Conservation (phyloP, 345 rosid species). For the Nephelium lappaceum region DNA sequence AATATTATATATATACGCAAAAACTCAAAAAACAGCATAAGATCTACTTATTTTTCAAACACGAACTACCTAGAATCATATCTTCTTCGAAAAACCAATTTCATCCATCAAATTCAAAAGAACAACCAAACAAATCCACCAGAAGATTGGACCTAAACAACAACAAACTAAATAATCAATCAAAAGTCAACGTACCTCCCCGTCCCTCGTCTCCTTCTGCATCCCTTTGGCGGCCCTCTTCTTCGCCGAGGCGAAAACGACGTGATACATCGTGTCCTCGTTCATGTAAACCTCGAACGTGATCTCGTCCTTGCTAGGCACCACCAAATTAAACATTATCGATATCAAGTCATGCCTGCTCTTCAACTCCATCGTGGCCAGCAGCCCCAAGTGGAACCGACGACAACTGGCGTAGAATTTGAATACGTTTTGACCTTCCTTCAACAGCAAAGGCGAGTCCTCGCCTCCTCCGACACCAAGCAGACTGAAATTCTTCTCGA, state of each 20-base stretch:
- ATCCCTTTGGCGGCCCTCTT: conserved; percentile 82
- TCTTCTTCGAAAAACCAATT: too few relatives aligned
- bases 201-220: conserved; percentile 87
- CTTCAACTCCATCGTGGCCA: conserved; percentile 95
- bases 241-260: conserved; percentile 78
- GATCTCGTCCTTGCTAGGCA: conserved; percentile 91
- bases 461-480: conserved; percentile 81
- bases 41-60: too few relatives aligned
- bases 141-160: too few relatives aligned
- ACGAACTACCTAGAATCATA: too few relatives aligned
- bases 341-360: conserved; percentile 93
- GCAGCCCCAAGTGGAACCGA: conserved; percentile 81
- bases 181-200: too few relatives aligned
- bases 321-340: conserved; percentile 65
- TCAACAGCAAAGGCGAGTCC: conserved; percentile 80
- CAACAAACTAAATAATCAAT: too few relatives aligned
- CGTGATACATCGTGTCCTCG: conserved; percentile 89
- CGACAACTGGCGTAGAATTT: conserved; percentile 96
- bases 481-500: conserved; percentile 84
- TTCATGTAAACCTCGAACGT: conserved; percentile 91
- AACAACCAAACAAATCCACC: too few relatives aligned
- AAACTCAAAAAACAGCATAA: too few relatives aligned
- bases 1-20: too few relatives aligned
- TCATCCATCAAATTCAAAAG: too few relatives aligned
- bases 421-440: conserved; percentile 87